phyloP scores from a whole-genome alignment of 176 grass and related monocot species.

The Paspalum vaginatum region DNA sequence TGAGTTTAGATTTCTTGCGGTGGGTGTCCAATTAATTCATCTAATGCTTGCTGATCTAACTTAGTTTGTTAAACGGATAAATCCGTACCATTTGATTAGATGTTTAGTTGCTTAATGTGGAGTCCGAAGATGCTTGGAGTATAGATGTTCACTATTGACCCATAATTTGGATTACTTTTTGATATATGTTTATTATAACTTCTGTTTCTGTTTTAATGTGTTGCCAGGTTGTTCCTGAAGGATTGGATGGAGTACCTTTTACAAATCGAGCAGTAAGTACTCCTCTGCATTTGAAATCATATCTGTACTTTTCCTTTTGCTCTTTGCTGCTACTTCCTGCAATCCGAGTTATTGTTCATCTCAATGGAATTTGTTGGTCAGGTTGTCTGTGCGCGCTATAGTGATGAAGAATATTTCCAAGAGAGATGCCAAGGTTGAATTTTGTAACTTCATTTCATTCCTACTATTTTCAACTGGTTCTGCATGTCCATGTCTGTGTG shows the following conservation, averaged over 20 bases:
- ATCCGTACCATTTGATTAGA: background rate
- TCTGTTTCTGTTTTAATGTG: background rate
- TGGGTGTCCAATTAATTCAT: slow-evolving; percentile 38
- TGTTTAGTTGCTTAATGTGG: slow-evolving; percentile 24
- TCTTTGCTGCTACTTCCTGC: slow-evolving; percentile 19
- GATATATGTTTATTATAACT: background rate
- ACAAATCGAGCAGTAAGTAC: slow-evolving; percentile 71
- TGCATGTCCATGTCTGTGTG: slow-evolving; percentile 32
- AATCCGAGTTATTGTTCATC: slow-evolving; percentile 35
- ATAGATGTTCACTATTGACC: background rate
- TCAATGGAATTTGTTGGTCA: slow-evolving; percentile 45
- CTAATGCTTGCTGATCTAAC: background rate
- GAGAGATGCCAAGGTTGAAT: slow-evolving; percentile 87
- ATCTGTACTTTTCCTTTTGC: slow-evolving; percentile 13
- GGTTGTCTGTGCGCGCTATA: slow-evolving; percentile 90
- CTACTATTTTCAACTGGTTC: slow-evolving; percentile 8
- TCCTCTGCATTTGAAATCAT: slow-evolving; percentile 16
- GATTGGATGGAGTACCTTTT: slow-evolving; percentile 65
- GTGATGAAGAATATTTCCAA: slow-evolving; percentile 80
- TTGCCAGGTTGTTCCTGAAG: slow-evolving; percentile 75
- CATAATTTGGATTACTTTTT: slow-evolving; percentile 9
- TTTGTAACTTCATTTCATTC: slow-evolving; percentile 23
- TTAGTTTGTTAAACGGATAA: background rate
- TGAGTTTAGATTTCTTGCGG: slow-evolving; percentile 91
- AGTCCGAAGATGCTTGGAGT: background rate